Percentiles rank a stretch among this genome's conserved stretches.
Evolutionary conservation across 2,329 filamentous ascomycete genomes (phyloP).

Genomic region (Ascochyta pisi): DNA sequence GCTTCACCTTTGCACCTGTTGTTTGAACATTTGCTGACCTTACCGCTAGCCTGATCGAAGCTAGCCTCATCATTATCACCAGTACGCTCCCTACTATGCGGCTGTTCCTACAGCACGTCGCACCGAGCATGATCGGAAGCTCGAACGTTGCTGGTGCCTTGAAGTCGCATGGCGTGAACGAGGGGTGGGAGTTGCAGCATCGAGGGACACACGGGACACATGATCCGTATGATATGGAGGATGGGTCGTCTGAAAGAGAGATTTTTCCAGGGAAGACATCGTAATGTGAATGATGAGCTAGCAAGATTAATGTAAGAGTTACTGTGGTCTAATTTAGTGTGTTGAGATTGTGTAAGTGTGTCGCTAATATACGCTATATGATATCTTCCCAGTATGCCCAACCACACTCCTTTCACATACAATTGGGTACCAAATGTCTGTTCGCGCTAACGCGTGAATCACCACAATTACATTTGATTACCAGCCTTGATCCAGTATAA

Average conservation of each 20-base stretch:
- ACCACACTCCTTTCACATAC: too few relatives aligned
- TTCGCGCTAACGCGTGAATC: too few relatives aligned
- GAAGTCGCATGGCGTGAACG: not conserved
- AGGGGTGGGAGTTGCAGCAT: conserved; percentile 16
- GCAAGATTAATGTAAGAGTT: too few relatives aligned
- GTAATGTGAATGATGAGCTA: too few relatives aligned
- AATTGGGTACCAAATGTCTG: too few relatives aligned
- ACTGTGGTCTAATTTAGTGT: too few relatives aligned
- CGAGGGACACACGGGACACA: not conserved
- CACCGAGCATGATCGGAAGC: conserved; percentile 27
- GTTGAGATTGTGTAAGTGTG: too few relatives aligned
- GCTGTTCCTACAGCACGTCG: conserved; percentile 49
- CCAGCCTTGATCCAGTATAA: too few relatives aligned
- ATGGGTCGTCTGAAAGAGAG: conserved; percentile 9
- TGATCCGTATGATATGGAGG: conserved; percentile 8
- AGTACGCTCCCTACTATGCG: conserved; percentile 51
- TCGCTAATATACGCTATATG: too few relatives aligned
- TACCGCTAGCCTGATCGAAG: conserved; percentile 46
- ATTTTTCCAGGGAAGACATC: conserved; percentile 3
- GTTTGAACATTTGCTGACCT: not conserved
- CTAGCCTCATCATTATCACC: conserved; percentile 52
- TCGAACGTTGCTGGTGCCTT: not conserved
- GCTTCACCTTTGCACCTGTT: not conserved
- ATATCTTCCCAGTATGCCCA: too few relatives aligned
- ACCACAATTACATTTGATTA: too few relatives aligned